A percentile compares a stretch with the other conserved stretches of the same genome.
phyloP scores from a whole-genome alignment of 2,329 filamentous ascomycete species.

The Aspergillus hiratsukae region DNA sequence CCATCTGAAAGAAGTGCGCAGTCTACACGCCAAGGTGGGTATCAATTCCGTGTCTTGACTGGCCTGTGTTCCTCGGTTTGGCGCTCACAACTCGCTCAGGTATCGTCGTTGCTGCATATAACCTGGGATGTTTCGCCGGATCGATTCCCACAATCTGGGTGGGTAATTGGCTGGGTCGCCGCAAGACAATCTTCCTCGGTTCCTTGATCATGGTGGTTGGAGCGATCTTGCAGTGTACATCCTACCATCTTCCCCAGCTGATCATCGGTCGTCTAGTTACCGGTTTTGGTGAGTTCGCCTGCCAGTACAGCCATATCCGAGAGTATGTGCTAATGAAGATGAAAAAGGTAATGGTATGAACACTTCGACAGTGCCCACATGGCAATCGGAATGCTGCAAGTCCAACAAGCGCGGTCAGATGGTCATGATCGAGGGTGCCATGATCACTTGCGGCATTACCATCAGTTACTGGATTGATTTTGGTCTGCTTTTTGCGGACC shows the following conservation, averaged over 20 bases:
- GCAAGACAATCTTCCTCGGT: conserved; percentile 47
- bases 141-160: conserved; percentile 49
- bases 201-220: conserved; percentile 49
- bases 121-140: conserved; percentile 49
- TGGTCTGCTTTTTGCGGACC: conserved; percentile 50
- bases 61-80: background rate
- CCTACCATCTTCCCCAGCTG: conserved; percentile 46
- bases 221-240: conserved; percentile 44
- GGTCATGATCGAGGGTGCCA: conserved; percentile 51
- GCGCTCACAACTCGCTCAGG: conserved; percentile 17
- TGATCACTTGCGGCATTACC: conserved; percentile 50
- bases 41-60: background rate
- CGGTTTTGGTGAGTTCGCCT: conserved; percentile 40
- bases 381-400: conserved; percentile 50
- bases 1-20: conserved; percentile 18
- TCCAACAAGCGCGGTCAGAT: conserved; percentile 48
- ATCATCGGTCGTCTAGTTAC: conserved; percentile 50
- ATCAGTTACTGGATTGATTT: conserved; percentile 51
- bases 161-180: conserved; percentile 50
- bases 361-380: conserved; percentile 50
- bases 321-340: background rate
- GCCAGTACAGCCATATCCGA: background rate
- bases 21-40: conserved; percentile 34
- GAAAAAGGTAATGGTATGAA: conserved; percentile 44
- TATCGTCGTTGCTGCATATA: conserved; percentile 42